Evolutionary conservation across 805 yeast species (phyloP), one percentile per base, ranked within the genome.

Genomic region (Ogataea haglerorum): DNA sequence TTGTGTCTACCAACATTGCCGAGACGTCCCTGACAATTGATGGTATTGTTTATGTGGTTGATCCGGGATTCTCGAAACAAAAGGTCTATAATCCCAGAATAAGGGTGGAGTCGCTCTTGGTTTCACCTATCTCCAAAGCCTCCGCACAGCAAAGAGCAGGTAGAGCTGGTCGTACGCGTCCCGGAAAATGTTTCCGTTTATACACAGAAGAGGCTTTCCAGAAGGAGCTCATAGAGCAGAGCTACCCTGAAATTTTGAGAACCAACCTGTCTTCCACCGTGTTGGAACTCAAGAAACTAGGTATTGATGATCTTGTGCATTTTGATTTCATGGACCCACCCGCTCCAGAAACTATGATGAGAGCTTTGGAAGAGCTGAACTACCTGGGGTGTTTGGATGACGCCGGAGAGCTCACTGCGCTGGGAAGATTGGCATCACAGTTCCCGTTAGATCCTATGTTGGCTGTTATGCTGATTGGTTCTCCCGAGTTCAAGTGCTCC

Each of bases 281-380:
- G 25, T 68, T 91, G 48, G 95, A 93, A 61, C 73, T 91, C 64
- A 93, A 93, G 63, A 93, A 93, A 65, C 75, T 93, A 49, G 98
- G 98, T 10, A 76, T 91, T 49, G 95, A 93, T 60, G 98, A 91
- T 67, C 76, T 91, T 57, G 99, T 93, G 28, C 98, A 91, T 66
- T 91, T 91, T 59, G 99, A 93, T 63, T 91, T 93, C 60, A 91
- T 91, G 95, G 99, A 91, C 60, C 98, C 99, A 6, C 99, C 99
- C 10, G 98, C 98, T 2, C 99, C 99, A 8, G 99, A 91, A 65
- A 93, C 99, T 6, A 93, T 91, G 99, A 93, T 93, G 99, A 76
- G 99, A 61, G 98, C 98, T 0, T 70, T 91, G 48, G 99, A 91
- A 64, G 99, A 91, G 63, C 73, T 91, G 56, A 90, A 93, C 60